Evolutionary conservation across 1,139 yeast species (phyloP).

Genomic region (Groenewaldozyma auringiensis): DNA sequence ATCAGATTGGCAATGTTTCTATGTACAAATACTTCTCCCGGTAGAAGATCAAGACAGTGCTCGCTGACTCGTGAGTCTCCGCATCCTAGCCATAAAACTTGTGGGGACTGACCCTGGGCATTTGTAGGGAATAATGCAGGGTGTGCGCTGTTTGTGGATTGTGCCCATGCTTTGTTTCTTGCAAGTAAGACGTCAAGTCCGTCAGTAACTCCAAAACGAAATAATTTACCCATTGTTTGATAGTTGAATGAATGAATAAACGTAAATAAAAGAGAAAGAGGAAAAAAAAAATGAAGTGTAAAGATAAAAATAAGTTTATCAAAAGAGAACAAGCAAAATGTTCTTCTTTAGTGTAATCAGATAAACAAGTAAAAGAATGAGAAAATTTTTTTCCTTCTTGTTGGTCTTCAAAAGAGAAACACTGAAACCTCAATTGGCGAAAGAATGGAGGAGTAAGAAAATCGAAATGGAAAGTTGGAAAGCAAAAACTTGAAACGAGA

Average conservation of each 20-base stretch:
- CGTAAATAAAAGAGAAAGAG: not conserved
- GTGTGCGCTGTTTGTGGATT: constrained; percentile 48
- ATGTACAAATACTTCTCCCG: constrained; percentile 93
- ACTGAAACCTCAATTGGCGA: too few relatives aligned
- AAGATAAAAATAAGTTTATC: too few relatives aligned
- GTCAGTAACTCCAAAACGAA: constrained; percentile 26
- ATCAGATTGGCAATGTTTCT: constrained; percentile 87
- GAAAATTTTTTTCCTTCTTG: too few relatives aligned
- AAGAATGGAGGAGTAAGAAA: too few relatives aligned
- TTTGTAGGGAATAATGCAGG: constrained; percentile 62
- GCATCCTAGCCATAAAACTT: constrained; percentile 94
- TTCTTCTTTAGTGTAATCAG: too few relatives aligned
- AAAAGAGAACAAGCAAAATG: too few relatives aligned
- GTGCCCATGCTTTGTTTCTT: constrained; percentile 64
- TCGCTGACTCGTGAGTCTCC: constrained; percentile 91
- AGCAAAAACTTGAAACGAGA: too few relatives aligned
- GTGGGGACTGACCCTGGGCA: constrained; percentile 84
- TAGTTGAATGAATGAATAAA: not conserved
- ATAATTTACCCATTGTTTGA: constrained; percentile 15
- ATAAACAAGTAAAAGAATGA: too few relatives aligned
- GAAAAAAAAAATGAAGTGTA: too few relatives aligned
- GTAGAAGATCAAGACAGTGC: constrained; percentile 60
- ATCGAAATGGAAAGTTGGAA: too few relatives aligned
- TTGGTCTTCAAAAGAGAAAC: too few relatives aligned
- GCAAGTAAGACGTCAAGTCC: constrained; percentile 52